Evolutionary conservation across 202 grass and related monocot species (phyloP), one percentile per base, ranked within the genome.

Genomic region (Cymbopogon flexuosus): DNA sequence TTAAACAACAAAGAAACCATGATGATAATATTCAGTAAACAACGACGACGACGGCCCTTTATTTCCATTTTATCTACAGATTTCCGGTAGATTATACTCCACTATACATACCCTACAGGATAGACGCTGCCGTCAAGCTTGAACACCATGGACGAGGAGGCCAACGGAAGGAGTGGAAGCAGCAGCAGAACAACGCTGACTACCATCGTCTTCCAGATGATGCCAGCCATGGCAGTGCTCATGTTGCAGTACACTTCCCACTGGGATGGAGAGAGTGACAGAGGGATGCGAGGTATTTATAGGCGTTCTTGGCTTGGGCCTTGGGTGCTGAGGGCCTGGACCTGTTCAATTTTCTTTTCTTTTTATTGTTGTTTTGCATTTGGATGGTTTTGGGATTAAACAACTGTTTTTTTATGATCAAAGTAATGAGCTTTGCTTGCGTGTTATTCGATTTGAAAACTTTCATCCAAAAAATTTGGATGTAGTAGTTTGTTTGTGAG

Each of bases 51-150:
- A 5, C 4, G 1, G 46, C 18, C 4, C 46, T 49, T 49, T 49
- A 6, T 49, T 18, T 49, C 45, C 46, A 49, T 49, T 49, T 49
- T 49, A 0, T 51, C 2, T 7, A 51, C 16, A 51, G 0, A 14
- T 63, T 33, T 15, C 5, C 5, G 0, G 8, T 49, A 49, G 4
- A 49, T 16, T 49, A 47, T 5, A 13, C 12, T 47, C 12, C 37
- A 36, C 8, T 15, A 67, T 22, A 30, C 54, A 23, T 58, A 89
- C 88, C 87, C 89, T 46, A 5, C 18, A 1, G 87, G 93, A 3
- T 95, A 86, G 61, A 92, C 89, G 16, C 84, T 8, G 27, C 93
- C 93, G 1, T 34, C 51, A 62, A 95, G 83, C 39, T 60, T 34
- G 51, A 90, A 76, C 19, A 82, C 11, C 6, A 70, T 79, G 22